These are phyloP conservation scores for Fraxinus nigra DNA, from an alignment of 305 asterid genomes.

Conservation along the genomic window DNA sequence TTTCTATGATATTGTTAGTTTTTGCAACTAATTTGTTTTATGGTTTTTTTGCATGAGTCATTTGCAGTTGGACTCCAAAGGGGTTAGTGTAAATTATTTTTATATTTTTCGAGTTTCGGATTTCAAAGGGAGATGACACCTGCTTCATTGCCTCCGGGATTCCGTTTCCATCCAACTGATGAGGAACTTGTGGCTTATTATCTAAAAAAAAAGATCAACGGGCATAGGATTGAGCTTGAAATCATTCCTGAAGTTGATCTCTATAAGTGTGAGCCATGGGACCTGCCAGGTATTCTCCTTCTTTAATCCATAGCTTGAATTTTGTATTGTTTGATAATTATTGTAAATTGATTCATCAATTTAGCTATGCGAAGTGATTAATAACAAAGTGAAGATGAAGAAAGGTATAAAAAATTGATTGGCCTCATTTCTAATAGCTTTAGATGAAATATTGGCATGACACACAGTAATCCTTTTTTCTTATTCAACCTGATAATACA, in stretches of 20 bases:
- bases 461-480: neutral
- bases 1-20: neutral
- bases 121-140: slow-evolving; percentile 53
- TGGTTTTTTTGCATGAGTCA: neutral
- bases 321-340: neutral
- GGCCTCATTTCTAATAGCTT: neutral
- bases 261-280: slow-evolving; percentile 98
- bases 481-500: neutral
- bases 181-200: slow-evolving; percentile 94
- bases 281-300: slow-evolving; percentile 68
- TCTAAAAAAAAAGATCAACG: slow-evolving; percentile 81
- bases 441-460: neutral
- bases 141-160: slow-evolving; percentile 91
- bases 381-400: slow-evolving; percentile 28
- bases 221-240: slow-evolving; percentile 76
- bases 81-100: slow-evolving; percentile 23
- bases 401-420: slow-evolving; percentile 33
- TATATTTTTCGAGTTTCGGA: neutral
- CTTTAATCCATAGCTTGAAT: neutral
- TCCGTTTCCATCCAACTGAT: slow-evolving; percentile 90
- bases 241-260: slow-evolving; percentile 95
- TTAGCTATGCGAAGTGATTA: slow-evolving; percentile 2
- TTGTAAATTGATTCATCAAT: neutral
- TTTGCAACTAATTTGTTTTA: slow-evolving; percentile 5
- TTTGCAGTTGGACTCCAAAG: slow-evolving; percentile 21